A percentile compares a stretch with the other conserved stretches of the same genome.
These are phyloP conservation scores for Arabidopsis lyrata DNA, from an alignment of 441 rosid species.

Conservation along the genomic window DNA sequence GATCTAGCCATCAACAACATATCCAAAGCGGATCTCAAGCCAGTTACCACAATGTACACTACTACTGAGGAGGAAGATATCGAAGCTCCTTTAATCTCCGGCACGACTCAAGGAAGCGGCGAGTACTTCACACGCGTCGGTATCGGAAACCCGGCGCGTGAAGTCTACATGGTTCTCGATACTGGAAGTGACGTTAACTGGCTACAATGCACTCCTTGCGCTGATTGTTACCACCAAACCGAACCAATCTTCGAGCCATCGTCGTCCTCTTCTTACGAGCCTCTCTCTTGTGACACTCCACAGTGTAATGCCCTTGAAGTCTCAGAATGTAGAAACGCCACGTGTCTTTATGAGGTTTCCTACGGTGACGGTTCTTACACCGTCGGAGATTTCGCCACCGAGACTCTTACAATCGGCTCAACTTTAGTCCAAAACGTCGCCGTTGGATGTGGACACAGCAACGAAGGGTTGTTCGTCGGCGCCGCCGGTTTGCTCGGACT, in stretches of 20 bases:
- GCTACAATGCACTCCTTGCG: conserved; percentile 74
- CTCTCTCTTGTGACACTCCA: conserved; percentile 54
- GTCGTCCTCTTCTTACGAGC: conserved; percentile 57
- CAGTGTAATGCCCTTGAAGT: conserved; percentile 63
- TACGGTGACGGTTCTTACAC: conserved; percentile 78
- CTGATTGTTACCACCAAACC: conserved; percentile 67
- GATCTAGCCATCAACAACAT: conserved; percentile 55
- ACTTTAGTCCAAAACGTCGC: conserved; percentile 53
- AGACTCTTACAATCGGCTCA: conserved; percentile 64
- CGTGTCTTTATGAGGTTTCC: conserved; percentile 73
- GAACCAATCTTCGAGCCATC: conserved; percentile 71
- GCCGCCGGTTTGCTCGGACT: conserved; percentile 74
- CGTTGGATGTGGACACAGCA: conserved; percentile 73
- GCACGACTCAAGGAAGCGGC: conserved; percentile 72
- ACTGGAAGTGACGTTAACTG: conserved; percentile 69
- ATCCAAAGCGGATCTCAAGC: conserved; percentile 53
- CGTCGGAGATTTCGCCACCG: conserved; percentile 68
- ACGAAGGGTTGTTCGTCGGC: conserved; percentile 63
- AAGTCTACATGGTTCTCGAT: conserved; percentile 64
- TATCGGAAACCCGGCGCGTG: conserved; percentile 64
- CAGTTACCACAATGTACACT: conserved; percentile 32
- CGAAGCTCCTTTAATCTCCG: conserved; percentile 65
- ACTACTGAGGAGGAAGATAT: conserved; percentile 47
- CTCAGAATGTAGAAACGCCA: conserved; percentile 57
- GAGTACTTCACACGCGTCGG: conserved; percentile 74